phyloP scores from a whole-genome alignment of 129 eudicot genomes.

The Chrysanthemum lavandulifolium region DNA sequence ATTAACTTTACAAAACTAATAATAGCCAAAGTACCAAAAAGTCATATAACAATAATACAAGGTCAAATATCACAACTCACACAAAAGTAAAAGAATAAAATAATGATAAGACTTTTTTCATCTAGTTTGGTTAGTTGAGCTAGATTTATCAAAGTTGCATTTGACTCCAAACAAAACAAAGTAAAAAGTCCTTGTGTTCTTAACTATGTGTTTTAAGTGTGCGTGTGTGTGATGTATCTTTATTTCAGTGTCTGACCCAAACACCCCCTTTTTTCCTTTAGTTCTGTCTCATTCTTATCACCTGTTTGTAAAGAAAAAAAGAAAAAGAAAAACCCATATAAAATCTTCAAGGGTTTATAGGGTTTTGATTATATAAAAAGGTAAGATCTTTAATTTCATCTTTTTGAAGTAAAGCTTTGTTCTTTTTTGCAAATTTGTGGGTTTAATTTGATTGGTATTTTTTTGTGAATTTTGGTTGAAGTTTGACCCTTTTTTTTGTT shows the following conservation, averaged over 20 bases:
- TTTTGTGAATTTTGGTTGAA: background rate
- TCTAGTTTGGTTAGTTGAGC: slow-evolving; percentile 44
- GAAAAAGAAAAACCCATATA: slow-evolving; percentile 8
- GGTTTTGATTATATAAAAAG: slow-evolving; percentile 25
- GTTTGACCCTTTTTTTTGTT: slow-evolving; percentile 11
- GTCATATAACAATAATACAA: background rate
- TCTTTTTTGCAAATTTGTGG: slow-evolving; percentile 16
- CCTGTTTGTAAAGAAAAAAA: slow-evolving; percentile 31
- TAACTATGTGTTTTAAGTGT: slow-evolving; percentile 10
- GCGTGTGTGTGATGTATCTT: slow-evolving; percentile 19
- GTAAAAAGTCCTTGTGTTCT: background rate
- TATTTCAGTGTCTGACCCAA: slow-evolving; percentile 31
- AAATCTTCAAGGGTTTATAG: slow-evolving; percentile 18
- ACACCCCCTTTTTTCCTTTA: slow-evolving; percentile 5
- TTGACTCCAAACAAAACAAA: slow-evolving; percentile 36
- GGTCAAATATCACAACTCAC: background rate
- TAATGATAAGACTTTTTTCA: slow-evolving; percentile 23
- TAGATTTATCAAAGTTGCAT: slow-evolving; percentile 43
- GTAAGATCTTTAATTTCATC: slow-evolving; percentile 43
- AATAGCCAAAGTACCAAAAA: slow-evolving; percentile 16
- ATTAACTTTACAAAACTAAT: background rate
- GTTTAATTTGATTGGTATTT: slow-evolving; percentile 10
- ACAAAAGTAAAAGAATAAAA: slow-evolving; percentile 14
- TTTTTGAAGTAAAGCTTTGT: slow-evolving; percentile 15
- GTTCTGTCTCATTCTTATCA: background rate